Conservation (phyloP, 352 stramenopile genomes). For the Blastocystis sp. region DNA sequence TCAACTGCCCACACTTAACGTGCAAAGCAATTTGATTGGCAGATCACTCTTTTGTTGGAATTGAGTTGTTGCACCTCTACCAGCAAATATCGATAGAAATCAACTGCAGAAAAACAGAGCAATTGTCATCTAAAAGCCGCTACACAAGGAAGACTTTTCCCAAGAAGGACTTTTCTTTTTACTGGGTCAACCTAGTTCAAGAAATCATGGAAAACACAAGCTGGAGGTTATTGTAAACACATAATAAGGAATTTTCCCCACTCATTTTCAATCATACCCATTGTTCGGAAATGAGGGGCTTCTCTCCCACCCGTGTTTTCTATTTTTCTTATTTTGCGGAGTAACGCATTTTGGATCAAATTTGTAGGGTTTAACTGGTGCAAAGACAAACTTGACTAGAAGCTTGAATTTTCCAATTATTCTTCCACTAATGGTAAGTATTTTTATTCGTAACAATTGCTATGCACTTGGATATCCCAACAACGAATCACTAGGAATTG, state of each 20-base stretch:
- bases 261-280: background rate
- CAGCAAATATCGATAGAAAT: background rate
- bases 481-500: too few species aligned
- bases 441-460: too few species aligned
- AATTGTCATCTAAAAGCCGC: background rate
- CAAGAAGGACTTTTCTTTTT: conserved; percentile 47
- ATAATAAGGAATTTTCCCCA: background rate
- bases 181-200: background rate
- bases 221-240: background rate
- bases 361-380: background rate
- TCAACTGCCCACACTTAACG: background rate
- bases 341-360: background rate
- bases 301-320: background rate
- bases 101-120: background rate
- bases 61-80: background rate
- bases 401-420: background rate
- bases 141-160: background rate
- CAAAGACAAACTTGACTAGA: background rate
- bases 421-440: too few species aligned
- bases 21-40: conserved; percentile 30
- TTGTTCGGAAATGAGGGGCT: background rate
- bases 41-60: background rate
- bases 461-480: too few species aligned
- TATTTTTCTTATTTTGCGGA: background rate
- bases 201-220: background rate